These are phyloP conservation scores for Camellia japonica DNA, from an alignment of 148 eudicot species.

Conservation along the genomic window DNA sequence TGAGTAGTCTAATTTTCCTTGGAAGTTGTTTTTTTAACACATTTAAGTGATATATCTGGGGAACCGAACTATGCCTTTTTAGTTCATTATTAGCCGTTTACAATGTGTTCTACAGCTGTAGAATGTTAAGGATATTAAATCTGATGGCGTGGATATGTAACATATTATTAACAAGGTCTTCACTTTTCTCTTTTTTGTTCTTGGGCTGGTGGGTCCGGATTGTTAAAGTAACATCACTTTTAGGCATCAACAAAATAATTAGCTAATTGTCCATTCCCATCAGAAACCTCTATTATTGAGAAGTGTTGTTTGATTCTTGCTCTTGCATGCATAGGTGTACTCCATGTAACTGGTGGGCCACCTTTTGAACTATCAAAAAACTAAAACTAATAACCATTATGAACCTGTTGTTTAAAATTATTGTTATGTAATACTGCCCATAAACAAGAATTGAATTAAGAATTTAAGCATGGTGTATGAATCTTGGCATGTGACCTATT, in stretches of 20 bases:
- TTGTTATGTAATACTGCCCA: neutral
- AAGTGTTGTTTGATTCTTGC: neutral
- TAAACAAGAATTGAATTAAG: neutral
- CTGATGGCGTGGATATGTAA: neutral
- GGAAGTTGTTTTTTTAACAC: neutral
- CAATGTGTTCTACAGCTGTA: conserved; percentile 1
- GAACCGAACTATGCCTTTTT: neutral
- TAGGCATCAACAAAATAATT: neutral
- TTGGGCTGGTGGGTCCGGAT: conserved; percentile 1
- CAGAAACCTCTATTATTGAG: neutral
- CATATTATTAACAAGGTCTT: neutral
- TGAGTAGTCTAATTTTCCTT: neutral
- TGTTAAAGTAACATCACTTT: neutral
- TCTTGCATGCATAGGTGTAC: neutral
- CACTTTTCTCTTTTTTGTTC: neutral
- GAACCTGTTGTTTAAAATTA: neutral
- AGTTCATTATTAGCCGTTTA: neutral
- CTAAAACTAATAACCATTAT: neutral
- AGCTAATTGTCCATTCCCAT: neutral
- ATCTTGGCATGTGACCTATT: neutral
- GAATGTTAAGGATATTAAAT: neutral
- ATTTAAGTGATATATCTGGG: neutral
- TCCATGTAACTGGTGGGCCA: neutral
- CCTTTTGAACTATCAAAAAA: neutral
- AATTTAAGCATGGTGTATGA: neutral